A percentile compares a stretch with the other conserved stretches of the same genome.
These are phyloP conservation scores for Diaporthe citri DNA, from an alignment of 2,329 filamentous ascomycete species.

Conservation along the genomic window DNA sequence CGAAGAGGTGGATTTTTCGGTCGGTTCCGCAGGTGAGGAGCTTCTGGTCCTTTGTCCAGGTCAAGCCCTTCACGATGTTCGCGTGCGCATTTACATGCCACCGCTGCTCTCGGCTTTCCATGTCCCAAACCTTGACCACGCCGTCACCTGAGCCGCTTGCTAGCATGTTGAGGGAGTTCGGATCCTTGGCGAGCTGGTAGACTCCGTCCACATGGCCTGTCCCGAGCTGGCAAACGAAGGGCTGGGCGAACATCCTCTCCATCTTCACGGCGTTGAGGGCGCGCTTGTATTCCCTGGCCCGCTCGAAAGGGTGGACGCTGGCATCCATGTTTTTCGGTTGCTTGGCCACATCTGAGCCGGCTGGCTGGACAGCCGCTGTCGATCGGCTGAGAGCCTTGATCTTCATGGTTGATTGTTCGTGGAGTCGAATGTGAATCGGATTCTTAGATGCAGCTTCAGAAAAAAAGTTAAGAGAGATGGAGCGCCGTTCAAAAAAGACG, in stretches of 20 bases:
- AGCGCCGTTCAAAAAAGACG: neutral
- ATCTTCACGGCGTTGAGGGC: constrained; percentile 85
- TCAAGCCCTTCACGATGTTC: constrained; percentile 91
- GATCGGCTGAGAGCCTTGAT: constrained; percentile 50
- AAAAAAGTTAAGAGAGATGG: constrained; percentile 23
- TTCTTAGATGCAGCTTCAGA: neutral
- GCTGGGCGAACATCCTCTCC: constrained; percentile 85
- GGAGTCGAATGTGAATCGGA: neutral
- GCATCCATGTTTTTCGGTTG: constrained; percentile 67
- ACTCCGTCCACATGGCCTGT: constrained; percentile 93
- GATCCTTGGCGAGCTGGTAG: constrained; percentile 85
- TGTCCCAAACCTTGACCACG: constrained; percentile 79
- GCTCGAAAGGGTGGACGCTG: constrained; percentile 89
- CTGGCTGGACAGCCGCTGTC: constrained; percentile 47
- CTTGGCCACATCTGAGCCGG: constrained; percentile 48
- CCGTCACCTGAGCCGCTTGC: constrained; percentile 92
- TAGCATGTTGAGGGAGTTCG: constrained; percentile 77
- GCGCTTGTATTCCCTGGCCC: constrained; percentile 85
- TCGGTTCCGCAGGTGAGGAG: constrained; percentile 90
- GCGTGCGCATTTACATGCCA: constrained; percentile 87
- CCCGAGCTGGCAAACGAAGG: constrained; percentile 87
- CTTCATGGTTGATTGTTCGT: constrained; percentile 37
- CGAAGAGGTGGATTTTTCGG: constrained; percentile 88
- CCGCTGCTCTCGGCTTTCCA: constrained; percentile 77
- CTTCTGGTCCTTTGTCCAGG: constrained; percentile 88